Conservation (phyloP, 257 asterid genomes). For the Salvia hispanica region DNA sequence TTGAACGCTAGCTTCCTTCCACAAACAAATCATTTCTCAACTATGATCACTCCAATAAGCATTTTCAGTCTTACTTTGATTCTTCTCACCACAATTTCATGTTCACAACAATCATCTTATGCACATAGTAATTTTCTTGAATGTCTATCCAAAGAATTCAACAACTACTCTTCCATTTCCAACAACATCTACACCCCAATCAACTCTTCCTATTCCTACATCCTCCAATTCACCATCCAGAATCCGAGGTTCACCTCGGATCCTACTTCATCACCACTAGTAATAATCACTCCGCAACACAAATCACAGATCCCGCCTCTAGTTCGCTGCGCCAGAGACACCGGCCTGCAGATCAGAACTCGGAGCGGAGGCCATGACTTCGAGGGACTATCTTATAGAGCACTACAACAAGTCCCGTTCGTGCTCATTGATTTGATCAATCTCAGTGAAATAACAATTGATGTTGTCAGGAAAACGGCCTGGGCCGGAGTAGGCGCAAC, state of each 20-base stretch:
- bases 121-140: neutral
- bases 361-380: constrained; percentile 48
- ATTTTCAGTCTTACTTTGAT: neutral
- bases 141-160: neutral
- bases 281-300: constrained; percentile 24
- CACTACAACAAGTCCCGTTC: constrained; percentile 30
- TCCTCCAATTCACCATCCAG: neutral
- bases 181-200: no score
- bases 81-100: neutral
- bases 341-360: constrained; percentile 26
- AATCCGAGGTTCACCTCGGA: constrained; percentile 28
- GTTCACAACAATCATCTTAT: neutral
- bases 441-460: constrained; percentile 10
- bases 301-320: constrained; percentile 33
- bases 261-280: constrained; percentile 27
- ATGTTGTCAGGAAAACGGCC: constrained; percentile 27
- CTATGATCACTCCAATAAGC: no score
- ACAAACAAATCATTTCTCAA: no score
- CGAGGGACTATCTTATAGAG: constrained; percentile 40
- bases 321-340: constrained; percentile 26
- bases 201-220: no score
- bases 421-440: constrained; percentile 40
- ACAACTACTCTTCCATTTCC: no score
- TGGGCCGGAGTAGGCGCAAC: constrained; percentile 46
- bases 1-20: no score